These are phyloP conservation scores for Endoconidiophora laricicola DNA, from an alignment of 2,329 filamentous ascomycete genomes.

Conservation along the genomic window DNA sequence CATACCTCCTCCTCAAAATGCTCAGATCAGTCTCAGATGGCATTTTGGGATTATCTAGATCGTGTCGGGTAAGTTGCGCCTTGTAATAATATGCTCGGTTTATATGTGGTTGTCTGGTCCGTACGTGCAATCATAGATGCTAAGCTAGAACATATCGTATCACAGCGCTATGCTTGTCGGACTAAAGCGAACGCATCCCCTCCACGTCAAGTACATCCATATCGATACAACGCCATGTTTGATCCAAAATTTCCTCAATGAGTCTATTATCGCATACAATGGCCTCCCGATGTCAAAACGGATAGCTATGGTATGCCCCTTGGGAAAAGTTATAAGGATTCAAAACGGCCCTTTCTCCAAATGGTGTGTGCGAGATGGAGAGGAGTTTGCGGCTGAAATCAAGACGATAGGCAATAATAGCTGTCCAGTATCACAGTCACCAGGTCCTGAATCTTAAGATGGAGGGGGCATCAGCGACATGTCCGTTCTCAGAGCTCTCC, in stretches of 20 bases:
- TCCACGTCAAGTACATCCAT: slow-evolving; percentile 69
- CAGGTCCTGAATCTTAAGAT: no score
- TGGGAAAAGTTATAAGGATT: slow-evolving; percentile 74
- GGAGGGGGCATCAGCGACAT: background rate
- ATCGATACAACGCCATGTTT: slow-evolving; percentile 56
- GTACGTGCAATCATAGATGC: background rate
- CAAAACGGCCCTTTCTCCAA: slow-evolving; percentile 78
- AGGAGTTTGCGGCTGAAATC: slow-evolving; percentile 30
- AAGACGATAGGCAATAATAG: background rate
- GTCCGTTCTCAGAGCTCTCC: slow-evolving; percentile 1
- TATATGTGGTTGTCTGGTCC: background rate
- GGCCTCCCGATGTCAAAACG: slow-evolving; percentile 50
- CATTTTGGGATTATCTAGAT: slow-evolving; percentile 72
- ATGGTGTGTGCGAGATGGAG: slow-evolving; percentile 57
- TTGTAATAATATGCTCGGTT: no score
- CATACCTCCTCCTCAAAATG: slow-evolving; percentile 54
- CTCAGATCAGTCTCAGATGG: slow-evolving; percentile 55
- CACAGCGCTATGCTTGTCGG: slow-evolving; percentile 64
- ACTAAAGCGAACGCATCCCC: slow-evolving; percentile 50
- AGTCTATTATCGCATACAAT: slow-evolving; percentile 58
- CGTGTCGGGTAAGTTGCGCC: slow-evolving; percentile 49
- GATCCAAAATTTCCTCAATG: slow-evolving; percentile 61
- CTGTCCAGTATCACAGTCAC: no score
- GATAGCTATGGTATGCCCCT: slow-evolving; percentile 55
- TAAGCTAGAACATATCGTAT: background rate